Evolutionary conservation across 2,329 filamentous ascomycete species (phyloP).

Genomic region (Ophiostoma fasciatum): DNA sequence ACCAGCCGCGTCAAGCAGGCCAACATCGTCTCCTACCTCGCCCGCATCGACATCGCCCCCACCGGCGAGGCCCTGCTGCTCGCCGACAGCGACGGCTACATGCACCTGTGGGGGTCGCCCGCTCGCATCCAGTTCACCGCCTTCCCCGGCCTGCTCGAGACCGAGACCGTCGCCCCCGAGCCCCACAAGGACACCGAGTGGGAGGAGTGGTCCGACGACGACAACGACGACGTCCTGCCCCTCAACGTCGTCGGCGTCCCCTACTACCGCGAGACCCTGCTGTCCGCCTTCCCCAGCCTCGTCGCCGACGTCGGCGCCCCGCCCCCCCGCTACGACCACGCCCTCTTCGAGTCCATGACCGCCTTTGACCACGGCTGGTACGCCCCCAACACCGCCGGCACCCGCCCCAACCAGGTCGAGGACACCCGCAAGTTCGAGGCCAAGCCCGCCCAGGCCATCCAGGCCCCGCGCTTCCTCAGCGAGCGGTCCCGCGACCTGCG

Average conservation of each 20-base stretch:
- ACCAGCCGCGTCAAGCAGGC: slow-evolving; percentile 74
- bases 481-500: slow-evolving; percentile 62
- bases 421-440: slow-evolving; percentile 49
- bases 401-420: slow-evolving; percentile 69
- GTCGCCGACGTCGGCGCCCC: slow-evolving; percentile 77
- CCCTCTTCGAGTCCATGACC: slow-evolving; percentile 54
- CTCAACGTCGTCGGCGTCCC: slow-evolving; percentile 81
- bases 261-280: slow-evolving; percentile 74
- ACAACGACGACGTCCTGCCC: slow-evolving; percentile 37
- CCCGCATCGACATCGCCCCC: slow-evolving; percentile 71
- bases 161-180: slow-evolving; percentile 52
- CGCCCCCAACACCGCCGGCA: slow-evolving; percentile 59
- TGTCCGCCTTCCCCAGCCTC: slow-evolving; percentile 79
- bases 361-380: slow-evolving; percentile 62
- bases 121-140: slow-evolving; percentile 79
- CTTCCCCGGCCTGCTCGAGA: slow-evolving; percentile 61
- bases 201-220: slow-evolving; percentile 13
- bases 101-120: slow-evolving; percentile 81
- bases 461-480: slow-evolving; percentile 82
- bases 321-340: slow-evolving; percentile 57
- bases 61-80: slow-evolving; percentile 77
- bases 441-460: slow-evolving; percentile 46
- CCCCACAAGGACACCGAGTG: slow-evolving; percentile 11
- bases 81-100: slow-evolving; percentile 60
- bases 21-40: slow-evolving; percentile 59